A percentile compares a stretch with the other conserved stretches of the same genome.
These are phyloP conservation scores for Neurospora sp. DNA, from an alignment of 495 filamentous ascomycete species.

Conservation along the genomic window DNA sequence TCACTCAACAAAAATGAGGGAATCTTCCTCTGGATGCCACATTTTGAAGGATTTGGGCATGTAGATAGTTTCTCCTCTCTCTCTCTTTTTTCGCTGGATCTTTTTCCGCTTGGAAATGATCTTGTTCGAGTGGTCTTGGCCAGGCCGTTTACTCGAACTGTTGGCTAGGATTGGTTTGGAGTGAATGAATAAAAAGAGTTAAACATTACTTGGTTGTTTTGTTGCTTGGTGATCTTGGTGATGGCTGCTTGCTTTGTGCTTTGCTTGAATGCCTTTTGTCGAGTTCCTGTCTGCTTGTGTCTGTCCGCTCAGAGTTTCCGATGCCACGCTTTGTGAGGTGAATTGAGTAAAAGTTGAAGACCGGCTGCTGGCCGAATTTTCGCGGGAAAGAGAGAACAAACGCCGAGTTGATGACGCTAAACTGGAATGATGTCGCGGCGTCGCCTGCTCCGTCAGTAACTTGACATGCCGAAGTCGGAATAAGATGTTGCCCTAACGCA, in stretches of 20 bases:
- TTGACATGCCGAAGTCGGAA: neutral
- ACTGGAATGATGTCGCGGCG: neutral
- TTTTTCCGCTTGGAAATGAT: neutral
- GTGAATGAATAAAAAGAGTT: neutral
- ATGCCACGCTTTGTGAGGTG: neutral
- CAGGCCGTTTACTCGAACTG: neutral
- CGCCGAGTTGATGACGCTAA: neutral
- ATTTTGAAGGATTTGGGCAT: neutral
- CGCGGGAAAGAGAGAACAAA: neutral
- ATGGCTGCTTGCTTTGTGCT: neutral
- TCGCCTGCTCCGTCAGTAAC: neutral
- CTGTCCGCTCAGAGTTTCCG: neutral
- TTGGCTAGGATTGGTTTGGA: neutral
- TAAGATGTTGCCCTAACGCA: neutral
- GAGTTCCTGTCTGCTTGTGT: neutral
- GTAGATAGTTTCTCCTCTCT: neutral
- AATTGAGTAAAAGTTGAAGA: neutral
- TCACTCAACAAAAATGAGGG: neutral
- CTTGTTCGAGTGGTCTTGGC: neutral
- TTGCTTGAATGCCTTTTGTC: neutral
- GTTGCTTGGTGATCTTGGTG: neutral
- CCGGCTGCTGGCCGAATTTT: neutral
- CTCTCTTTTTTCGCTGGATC: neutral
- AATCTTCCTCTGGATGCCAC: neutral
- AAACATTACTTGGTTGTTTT: neutral